Evolutionary conservation across 768 basidiomycete species (phyloP), one percentile per base, ranked within the genome.

Genomic region (Kwoniella sp.): DNA sequence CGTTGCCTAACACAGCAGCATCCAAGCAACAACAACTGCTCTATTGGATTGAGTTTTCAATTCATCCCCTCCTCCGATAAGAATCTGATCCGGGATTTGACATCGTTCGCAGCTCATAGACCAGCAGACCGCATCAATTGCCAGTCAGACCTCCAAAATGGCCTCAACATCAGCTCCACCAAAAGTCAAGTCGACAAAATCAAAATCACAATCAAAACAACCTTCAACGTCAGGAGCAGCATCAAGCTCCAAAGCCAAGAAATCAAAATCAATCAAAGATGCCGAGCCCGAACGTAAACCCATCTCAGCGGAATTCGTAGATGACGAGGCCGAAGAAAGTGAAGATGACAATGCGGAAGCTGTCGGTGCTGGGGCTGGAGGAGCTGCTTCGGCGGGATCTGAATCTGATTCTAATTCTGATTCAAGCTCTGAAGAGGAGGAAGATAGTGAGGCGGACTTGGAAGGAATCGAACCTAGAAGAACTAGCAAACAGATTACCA

Each of bases 391-490:
- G 3, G 55, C 21, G 25, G 33, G 3, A 9, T 59, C 64, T 24
- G 46, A n/a, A 12, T 52, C 49, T 4, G 27, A 12, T 1, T 62
- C 55, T n/a, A 55, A 51, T 17, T 50, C 50, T 17, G 55, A 51
- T 1, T 47, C 52, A 29, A 49, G 49, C 4, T 55, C 37, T 8
- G 68, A 66, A 13, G 63, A 63, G 17, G 63, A 63, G 44, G 56
- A 47, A 40, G 69, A 70, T 50, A 64, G 61, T 36, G 65, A 67
- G 13, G 69, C 30, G 8, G 69, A 76, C 30, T 44, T 76, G 17
- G 74, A 76, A 44, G 54, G 44, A 50, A 56, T 71, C 12, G 53
- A 51, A 8, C 68, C 74, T 19, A 71, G 58, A 27, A 49, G 56
- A 44, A 9, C 40, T 33, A 58, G 46, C 46, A 53, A n/a, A 29